Percentiles rank a stretch among this genome's conserved stretches.
Conservation (phyloP, 108 stramenopile genomes). For the Mediolabrus comicus region DNA sequence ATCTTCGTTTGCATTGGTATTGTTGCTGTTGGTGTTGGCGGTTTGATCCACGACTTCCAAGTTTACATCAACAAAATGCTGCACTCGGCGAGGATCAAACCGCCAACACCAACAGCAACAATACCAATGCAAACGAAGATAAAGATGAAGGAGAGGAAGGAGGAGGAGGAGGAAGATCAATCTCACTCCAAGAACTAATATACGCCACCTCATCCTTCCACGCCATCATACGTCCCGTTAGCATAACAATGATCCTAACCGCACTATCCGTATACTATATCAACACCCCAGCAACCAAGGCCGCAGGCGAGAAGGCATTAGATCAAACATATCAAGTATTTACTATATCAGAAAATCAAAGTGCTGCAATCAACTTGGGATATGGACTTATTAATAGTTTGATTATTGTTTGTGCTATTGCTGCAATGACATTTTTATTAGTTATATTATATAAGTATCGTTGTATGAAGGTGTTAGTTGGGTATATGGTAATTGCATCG, state of each 20-base stretch:
- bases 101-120: background rate
- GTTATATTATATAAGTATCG: conserved; percentile 88
- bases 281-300: conserved; percentile 65
- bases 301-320: conserved; percentile 53
- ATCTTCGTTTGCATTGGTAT: background rate
- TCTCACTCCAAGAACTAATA: conserved; percentile 70
- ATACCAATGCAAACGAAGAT: background rate
- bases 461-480: conserved; percentile 85
- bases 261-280: conserved; percentile 65
- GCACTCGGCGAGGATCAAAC: background rate
- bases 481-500: conserved; percentile 86
- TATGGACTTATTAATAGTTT: conserved; percentile 86
- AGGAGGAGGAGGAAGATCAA: conserved; percentile 12
- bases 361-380: conserved; percentile 60
- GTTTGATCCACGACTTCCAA: background rate
- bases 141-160: background rate
- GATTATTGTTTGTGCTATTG: conserved; percentile 87
- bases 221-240: conserved; percentile 71
- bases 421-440: conserved; percentile 87
- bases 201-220: conserved; percentile 72
- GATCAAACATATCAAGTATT: conserved; percentile 58
- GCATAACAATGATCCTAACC: conserved; percentile 75
- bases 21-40: background rate
- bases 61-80: background rate
- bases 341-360: conserved; percentile 45